Conservation (phyloP, 1,284 basidiomycete genomes). For the Neolentinus lepideus region DNA sequence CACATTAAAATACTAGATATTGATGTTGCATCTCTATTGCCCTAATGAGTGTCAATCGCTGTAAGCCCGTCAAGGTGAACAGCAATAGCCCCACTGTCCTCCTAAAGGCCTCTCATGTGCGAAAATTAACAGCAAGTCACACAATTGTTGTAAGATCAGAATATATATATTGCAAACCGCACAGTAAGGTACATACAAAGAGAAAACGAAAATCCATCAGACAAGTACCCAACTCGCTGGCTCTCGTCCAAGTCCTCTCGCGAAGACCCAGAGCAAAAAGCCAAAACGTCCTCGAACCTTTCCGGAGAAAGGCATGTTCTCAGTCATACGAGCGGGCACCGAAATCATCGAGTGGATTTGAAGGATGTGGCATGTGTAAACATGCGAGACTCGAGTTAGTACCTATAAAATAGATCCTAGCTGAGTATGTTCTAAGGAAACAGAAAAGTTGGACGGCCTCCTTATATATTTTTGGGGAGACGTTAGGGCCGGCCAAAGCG, state of each 20-base stretch:
- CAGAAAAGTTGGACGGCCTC: background rate
- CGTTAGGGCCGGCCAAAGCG: background rate
- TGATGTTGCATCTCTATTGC: too few relatives aligned
- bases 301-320: slow-evolving; percentile 51
- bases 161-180: too few relatives aligned
- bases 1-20: too few relatives aligned
- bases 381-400: slow-evolving; percentile 65
- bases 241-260: slow-evolving; percentile 27
- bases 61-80: too few relatives aligned
- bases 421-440: slow-evolving; percentile 69
- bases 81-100: too few relatives aligned
- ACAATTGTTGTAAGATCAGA: too few relatives aligned
- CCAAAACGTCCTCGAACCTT: slow-evolving; percentile 69
- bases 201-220: slow-evolving; percentile 52
- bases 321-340: slow-evolving; percentile 68
- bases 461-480: background rate
- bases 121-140: too few relatives aligned
- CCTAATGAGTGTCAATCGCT: too few relatives aligned
- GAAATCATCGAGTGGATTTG: slow-evolving; percentile 74
- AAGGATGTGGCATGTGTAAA: slow-evolving; percentile 79
- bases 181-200: too few relatives aligned
- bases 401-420: slow-evolving; percentile 83
- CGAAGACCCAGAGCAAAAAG: slow-evolving; percentile 24
- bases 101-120: too few relatives aligned
- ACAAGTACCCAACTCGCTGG: slow-evolving; percentile 67